Evolutionary conservation across 345 rosid species (phyloP).

Genomic region (Hevea brasiliensis): DNA sequence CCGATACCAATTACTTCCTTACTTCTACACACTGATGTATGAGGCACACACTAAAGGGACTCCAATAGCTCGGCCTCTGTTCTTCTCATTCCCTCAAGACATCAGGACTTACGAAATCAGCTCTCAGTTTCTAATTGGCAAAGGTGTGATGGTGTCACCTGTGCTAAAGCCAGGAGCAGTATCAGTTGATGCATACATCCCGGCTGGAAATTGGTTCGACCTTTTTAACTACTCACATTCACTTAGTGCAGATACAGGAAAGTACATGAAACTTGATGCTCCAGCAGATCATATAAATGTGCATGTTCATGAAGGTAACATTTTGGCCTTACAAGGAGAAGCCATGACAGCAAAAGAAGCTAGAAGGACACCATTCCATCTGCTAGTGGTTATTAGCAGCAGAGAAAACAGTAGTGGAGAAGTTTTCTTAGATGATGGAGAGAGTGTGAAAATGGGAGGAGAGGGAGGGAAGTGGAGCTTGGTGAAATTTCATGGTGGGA

Average conservation of each 20-base stretch:
- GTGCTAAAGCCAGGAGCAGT: conserved; percentile 39
- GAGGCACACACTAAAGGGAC: conserved; percentile 54
- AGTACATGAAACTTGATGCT: conserved; percentile 45
- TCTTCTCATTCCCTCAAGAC: conserved; percentile 67
- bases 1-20: conserved; percentile 63
- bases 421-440: conserved; percentile 66
- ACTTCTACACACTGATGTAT: conserved; percentile 66
- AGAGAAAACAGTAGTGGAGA: conserved; percentile 47
- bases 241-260: conserved; percentile 35
- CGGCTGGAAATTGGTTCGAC: conserved; percentile 64
- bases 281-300: conserved; percentile 58
- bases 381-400: conserved; percentile 48
- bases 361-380: conserved; percentile 47
- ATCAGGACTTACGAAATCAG: conserved; percentile 43
- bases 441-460: conserved; percentile 51
- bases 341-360: conserved; percentile 63
- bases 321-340: conserved; percentile 67
- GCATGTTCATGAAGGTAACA: conserved; percentile 59
- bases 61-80: conserved; percentile 73
- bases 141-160: conserved; percentile 66
- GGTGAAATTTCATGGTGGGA: conserved; percentile 40
- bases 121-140: conserved; percentile 59
- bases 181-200: conserved; percentile 55
- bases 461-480: conserved; percentile 56
- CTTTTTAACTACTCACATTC: conserved; percentile 56